These are phyloP conservation scores for Phytophthora boehmeriae DNA, from an alignment of 352 stramenopile genomes.

Conservation along the genomic window DNA sequence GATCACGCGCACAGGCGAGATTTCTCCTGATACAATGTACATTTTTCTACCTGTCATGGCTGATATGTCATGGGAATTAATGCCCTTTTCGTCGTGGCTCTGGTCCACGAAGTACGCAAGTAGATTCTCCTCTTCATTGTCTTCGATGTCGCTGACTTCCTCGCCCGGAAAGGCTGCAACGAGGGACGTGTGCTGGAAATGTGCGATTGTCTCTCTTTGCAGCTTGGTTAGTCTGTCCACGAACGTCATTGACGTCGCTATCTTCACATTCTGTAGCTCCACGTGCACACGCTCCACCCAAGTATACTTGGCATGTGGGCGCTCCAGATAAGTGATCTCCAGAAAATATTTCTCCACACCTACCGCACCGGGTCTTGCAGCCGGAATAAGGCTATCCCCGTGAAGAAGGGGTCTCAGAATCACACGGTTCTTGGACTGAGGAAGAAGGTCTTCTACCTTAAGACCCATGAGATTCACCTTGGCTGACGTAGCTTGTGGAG, in stretches of 20 bases:
- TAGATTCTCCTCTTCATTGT: conserved; percentile 55
- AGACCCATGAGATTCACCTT: conserved; percentile 81
- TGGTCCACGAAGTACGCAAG: conserved; percentile 72
- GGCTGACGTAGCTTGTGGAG: conserved; percentile 45
- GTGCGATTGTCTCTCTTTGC: conserved; percentile 62
- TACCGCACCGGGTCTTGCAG: conserved; percentile 7
- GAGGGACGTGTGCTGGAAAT: conserved; percentile 73
- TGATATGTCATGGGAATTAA: conserved; percentile 45
- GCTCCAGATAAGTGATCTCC: conserved; percentile 69
- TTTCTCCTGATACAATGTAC: conserved; percentile 74
- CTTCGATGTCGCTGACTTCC: conserved; percentile 23
- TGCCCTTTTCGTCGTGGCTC: conserved; percentile 35
- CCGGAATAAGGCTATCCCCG: conserved; percentile 14
- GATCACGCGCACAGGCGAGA: conserved; percentile 72
- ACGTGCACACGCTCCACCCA: conserved; percentile 68
- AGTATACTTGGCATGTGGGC: conserved; percentile 72
- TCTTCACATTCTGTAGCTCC: conserved; percentile 69
- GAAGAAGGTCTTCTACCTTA: conserved; percentile 73
- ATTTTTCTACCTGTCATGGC: conserved; percentile 80
- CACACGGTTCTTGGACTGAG: conserved; percentile 64
- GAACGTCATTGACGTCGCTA: conserved; percentile 84
- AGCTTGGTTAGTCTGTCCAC: conserved; percentile 71
- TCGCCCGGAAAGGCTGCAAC: conserved; percentile 48
- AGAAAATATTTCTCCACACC: conserved; percentile 63
- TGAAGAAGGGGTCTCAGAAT: conserved; percentile 62